These are phyloP conservation scores for Moricandia arvensis DNA, from an alignment of 345 rosid species.

Conservation along the genomic window DNA sequence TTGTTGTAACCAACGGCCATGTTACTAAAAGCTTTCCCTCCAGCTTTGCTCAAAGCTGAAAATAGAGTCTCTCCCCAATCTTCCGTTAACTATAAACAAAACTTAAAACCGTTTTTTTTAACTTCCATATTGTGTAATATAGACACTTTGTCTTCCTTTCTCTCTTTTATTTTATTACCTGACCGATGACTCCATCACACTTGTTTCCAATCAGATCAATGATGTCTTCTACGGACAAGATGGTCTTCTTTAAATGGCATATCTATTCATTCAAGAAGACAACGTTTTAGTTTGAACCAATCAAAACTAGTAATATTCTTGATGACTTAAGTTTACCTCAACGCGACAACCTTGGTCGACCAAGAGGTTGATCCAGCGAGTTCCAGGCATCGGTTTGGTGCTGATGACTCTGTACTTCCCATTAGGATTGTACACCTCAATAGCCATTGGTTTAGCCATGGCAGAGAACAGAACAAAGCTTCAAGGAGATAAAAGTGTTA, in stretches of 20 bases:
- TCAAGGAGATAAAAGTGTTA: not conserved
- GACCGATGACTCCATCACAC: constrained; percentile 97
- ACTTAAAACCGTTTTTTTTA: not conserved
- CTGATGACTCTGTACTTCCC: constrained; percentile 93
- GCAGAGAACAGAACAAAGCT: constrained; percentile 3
- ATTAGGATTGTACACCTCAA: constrained; percentile 89
- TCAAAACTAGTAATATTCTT: not conserved
- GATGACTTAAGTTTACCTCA: constrained; percentile 53
- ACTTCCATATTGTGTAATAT: not conserved
- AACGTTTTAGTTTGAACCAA: not conserved
- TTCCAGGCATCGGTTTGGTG: constrained; percentile 96
- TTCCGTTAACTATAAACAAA: constrained; percentile 64
- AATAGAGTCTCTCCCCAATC: constrained; percentile 96
- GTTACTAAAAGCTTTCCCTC: constrained; percentile 93
- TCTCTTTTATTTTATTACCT: constrained; percentile 45
- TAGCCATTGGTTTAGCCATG: constrained; percentile 89
- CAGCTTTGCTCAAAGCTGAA: constrained; percentile 83
- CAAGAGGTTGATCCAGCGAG: constrained; percentile 97
- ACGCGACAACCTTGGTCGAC: constrained; percentile 85
- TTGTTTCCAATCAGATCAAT: constrained; percentile 75
- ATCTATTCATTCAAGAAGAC: constrained; percentile 43
- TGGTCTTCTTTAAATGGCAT: constrained; percentile 90
- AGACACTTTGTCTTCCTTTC: not conserved
- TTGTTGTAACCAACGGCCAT: constrained; percentile 99
- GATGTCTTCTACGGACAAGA: constrained; percentile 89